Evolutionary conservation across 495 filamentous ascomycete species (phyloP).

Genomic region (Daldinia bambusicola): DNA sequence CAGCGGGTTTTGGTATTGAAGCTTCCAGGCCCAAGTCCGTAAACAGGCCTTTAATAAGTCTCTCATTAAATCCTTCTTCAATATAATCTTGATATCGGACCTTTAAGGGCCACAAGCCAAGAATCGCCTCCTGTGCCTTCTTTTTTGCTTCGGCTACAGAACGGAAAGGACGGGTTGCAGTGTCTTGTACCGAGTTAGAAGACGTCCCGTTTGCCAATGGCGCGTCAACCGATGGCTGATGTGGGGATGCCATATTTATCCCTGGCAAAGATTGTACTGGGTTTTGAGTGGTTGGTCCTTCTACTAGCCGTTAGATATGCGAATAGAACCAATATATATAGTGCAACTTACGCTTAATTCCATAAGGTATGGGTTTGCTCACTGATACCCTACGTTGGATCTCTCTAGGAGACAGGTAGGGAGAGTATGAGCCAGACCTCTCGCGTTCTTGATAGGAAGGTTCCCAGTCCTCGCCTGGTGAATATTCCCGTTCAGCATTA

Average conservation of each 20-base stretch:
- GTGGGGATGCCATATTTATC: not conserved
- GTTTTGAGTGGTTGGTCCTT: not conserved
- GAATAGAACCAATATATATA: not conserved
- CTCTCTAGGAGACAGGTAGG: constrained; percentile 60
- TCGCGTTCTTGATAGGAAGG: constrained; percentile 49
- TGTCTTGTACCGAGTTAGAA: constrained; percentile 1
- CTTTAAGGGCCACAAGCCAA: constrained; percentile 69
- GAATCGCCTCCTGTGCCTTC: constrained; percentile 74
- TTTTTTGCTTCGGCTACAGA: constrained; percentile 65
- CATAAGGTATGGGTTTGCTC: constrained; percentile 35
- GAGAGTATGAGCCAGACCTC: constrained; percentile 63
- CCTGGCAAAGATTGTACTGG: constrained; percentile 28
- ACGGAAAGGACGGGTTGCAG: constrained; percentile 3
- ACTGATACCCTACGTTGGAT: constrained; percentile 49
- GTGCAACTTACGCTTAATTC: constrained; percentile 37
- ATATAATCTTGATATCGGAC: constrained; percentile 75
- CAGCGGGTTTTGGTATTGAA: constrained; percentile 47
- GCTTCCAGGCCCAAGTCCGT: constrained; percentile 68
- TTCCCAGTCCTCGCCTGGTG: constrained; percentile 46
- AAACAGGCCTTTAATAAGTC: constrained; percentile 71
- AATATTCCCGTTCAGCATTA: constrained; percentile 38
- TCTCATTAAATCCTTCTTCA: constrained; percentile 74
- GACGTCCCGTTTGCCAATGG: constrained; percentile 4
- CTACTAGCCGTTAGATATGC: constrained; percentile 36
- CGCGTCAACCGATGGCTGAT: not conserved